Evolutionary conservation across 2,329 filamentous ascomycete species (phyloP), one percentile per base, ranked within the genome.

Genomic region (Leptographium galeiforme): DNA sequence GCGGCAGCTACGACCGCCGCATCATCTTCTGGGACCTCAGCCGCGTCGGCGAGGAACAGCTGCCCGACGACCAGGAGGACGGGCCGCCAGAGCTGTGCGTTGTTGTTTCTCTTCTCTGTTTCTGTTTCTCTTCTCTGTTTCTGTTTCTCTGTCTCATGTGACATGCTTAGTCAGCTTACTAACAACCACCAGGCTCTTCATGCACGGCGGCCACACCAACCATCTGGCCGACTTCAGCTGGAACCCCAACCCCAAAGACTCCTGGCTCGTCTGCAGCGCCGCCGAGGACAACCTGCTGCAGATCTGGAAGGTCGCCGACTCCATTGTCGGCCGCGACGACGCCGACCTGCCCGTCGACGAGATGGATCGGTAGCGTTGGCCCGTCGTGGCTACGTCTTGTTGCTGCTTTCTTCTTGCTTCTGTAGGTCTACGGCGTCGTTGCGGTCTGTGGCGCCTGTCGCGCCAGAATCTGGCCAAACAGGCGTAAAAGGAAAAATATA

Each of bases 141-240:
- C 19, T 44, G 4, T 33, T 41, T 11, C 3, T 19, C 14, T 10
- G 2, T 41, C 19, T 32, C 32, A 25, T 12, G 12, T 40, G 33
- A 18, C 6, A 18, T 25, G 8, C 36, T n/a, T 41, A 8, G 97
- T 85, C 93, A 76, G 30, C 16, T 41, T 6, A 19, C 16, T 50
- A 60, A 66, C 59, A 65, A 59, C 59, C 6, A 18, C 7, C 55
- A 89, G 87, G 48, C 73, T 98, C 1, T 98, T 98, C 71, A 97
- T 98, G 90, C 93, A 98, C 63, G 93, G 93, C 57, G 93, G 93
- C 36, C 94, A 98, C 72, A 98, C 93, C 12, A 96, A 96, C 70
- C 86, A 94, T 60, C 81, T 98, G 57, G 89, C 88, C 39, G 94
- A 98, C 69, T 98, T 98, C 64, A 91, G 86, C 70, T 98, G 91